Evolutionary conservation across 2,329 filamentous ascomycete species (phyloP).

Genomic region (Epichloe scottii): DNA sequence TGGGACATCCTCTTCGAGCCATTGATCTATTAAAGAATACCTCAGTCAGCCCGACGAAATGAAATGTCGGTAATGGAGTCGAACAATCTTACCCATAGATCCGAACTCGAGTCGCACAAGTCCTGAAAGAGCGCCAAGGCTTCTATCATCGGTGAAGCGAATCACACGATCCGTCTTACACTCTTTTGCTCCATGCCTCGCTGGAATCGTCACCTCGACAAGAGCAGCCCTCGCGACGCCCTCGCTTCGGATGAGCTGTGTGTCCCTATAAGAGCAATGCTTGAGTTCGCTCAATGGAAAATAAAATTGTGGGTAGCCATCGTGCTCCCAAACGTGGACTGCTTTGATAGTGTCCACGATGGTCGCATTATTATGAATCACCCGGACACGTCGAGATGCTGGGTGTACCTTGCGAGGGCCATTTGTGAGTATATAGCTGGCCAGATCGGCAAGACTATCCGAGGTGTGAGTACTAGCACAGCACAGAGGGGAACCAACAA

Average conservation of each 20-base stretch:
- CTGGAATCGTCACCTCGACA: constrained; percentile 18
- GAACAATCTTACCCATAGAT: constrained; percentile 16
- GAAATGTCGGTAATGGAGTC: background rate
- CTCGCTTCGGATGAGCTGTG: constrained; percentile 14
- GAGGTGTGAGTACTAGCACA: background rate
- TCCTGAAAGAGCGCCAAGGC: constrained; percentile 20
- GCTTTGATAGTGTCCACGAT: constrained; percentile 26
- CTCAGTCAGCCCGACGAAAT: background rate
- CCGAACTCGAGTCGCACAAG: constrained; percentile 23
- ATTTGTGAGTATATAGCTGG: constrained; percentile 13
- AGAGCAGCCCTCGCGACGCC: constrained; percentile 16
- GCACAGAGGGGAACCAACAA: background rate
- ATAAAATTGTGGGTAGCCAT: constrained; percentile 35
- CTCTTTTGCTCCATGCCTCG: constrained; percentile 12
- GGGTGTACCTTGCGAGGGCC: constrained; percentile 14
- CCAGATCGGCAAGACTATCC: constrained; percentile 17
- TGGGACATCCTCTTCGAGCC: constrained; percentile 43
- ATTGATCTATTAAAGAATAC: constrained; percentile 18
- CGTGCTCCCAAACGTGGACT: constrained; percentile 32
- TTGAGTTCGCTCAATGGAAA: constrained; percentile 20
- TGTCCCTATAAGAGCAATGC: constrained; percentile 17
- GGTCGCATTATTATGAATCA: constrained; percentile 19
- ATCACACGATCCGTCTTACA: constrained; percentile 21
- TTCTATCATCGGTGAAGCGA: constrained; percentile 26
- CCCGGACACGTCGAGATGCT: constrained; percentile 20